phyloP scores from a whole-genome alignment of 768 basidiomycete genomes.

The Clavulina sp. region DNA sequence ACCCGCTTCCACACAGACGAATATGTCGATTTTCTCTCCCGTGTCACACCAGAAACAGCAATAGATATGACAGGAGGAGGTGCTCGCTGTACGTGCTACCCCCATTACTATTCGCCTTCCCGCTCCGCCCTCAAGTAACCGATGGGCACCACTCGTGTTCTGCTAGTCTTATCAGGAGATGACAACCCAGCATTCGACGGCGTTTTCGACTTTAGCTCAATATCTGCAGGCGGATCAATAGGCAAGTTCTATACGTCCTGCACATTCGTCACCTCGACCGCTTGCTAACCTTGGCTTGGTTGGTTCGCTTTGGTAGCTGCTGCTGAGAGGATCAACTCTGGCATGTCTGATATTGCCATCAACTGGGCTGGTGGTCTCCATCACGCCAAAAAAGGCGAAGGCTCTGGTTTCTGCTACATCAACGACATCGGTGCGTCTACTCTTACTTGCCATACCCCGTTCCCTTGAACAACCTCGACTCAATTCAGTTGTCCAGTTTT shows the following conservation, averaged over 20 bases:
- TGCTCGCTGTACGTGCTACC: constrained; percentile 47
- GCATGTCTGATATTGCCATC: constrained; percentile 66
- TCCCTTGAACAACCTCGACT: neutral
- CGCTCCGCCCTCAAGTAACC: neutral
- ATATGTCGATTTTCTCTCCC: constrained; percentile 80
- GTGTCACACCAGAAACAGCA: constrained; percentile 81
- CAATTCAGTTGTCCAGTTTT: constrained; percentile 33
- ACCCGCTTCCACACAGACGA: constrained; percentile 97
- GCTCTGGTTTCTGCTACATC: constrained; percentile 96
- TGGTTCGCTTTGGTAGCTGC: constrained; percentile 32
- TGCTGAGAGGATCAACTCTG: constrained; percentile 60
- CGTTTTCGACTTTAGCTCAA: constrained; percentile 90
- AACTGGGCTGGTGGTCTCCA: constrained; percentile 99
- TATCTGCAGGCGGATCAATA: constrained; percentile 90
- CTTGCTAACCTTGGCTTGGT: neutral
- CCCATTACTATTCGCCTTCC: neutral
- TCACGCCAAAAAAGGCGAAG: constrained; percentile 98
- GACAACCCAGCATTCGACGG: constrained; percentile 97
- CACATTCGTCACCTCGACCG: neutral
- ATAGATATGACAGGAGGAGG: constrained; percentile 74
- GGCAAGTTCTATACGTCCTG: constrained; percentile 29
- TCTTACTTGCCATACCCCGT: constrained; percentile 47
- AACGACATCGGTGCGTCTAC: constrained; percentile 57
- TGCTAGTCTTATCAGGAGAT: constrained; percentile 49
- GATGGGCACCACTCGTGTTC: neutral